Evolutionary conservation across 768 basidiomycete species (phyloP).

Genomic region (Kwoniella sp.): DNA sequence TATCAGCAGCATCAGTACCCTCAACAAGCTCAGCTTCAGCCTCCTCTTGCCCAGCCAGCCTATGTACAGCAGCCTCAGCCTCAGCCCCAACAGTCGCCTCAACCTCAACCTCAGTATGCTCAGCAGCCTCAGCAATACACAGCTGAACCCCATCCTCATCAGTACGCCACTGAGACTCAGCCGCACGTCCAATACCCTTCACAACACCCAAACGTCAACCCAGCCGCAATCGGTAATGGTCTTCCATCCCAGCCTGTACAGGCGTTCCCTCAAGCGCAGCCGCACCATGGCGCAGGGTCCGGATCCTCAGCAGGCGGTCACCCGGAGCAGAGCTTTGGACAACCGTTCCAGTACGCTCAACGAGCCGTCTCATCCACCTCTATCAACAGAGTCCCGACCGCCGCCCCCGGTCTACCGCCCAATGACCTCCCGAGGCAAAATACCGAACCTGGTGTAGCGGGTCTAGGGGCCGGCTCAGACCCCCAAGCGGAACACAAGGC

Average conservation of each 20-base stretch:
- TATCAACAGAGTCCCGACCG: conserved; percentile 47
- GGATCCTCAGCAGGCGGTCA: conserved; percentile 8
- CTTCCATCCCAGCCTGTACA: conserved; percentile 14
- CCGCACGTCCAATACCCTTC: conserved; percentile 28
- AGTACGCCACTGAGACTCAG: conserved; percentile 43
- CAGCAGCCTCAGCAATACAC: conserved; percentile 14
- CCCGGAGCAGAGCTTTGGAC: conserved; percentile 16
- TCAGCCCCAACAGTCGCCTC: not conserved
- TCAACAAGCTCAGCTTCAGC: conserved; percentile 14
- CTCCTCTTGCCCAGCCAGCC: conserved; percentile 23
- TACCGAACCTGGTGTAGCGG: conserved; percentile 54
- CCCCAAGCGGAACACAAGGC: conserved; percentile 52
- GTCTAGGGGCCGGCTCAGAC: conserved; percentile 51
- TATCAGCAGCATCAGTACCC: conserved; percentile 46
- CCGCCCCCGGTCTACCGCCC: conserved; percentile 41
- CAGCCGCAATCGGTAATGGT: conserved; percentile 5
- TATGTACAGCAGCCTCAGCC: conserved; percentile 28
- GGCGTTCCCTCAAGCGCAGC: conserved; percentile 44
- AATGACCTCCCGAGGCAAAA: conserved; percentile 48
- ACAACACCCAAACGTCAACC: conserved; percentile 23
- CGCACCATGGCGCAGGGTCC: conserved; percentile 45
- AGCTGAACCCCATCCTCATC: conserved; percentile 15
- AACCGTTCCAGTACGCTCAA: conserved; percentile 40
- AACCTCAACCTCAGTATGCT: conserved; percentile 16
- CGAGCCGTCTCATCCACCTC: conserved; percentile 28